Evolutionary conservation across 768 basidiomycete species (phyloP).

Genomic region (Rhizopogon sp.): DNA sequence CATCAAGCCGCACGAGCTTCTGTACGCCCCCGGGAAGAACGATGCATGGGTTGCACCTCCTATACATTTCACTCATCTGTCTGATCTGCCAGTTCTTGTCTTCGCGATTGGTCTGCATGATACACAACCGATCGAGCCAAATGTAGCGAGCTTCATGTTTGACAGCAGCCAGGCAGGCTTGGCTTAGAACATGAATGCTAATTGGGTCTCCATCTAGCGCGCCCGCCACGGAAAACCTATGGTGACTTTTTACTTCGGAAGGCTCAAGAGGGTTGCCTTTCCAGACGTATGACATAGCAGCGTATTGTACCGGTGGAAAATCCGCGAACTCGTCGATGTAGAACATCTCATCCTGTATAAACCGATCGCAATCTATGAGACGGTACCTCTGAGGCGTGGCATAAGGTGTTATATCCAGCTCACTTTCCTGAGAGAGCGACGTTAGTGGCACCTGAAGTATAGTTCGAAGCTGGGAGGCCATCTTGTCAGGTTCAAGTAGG

Average conservation of each 20-base stretch:
- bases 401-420: too few relatives aligned
- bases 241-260: background rate
- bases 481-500: too few relatives aligned
- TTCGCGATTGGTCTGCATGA: slow-evolving; percentile 10
- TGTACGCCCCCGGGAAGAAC: slow-evolving; percentile 13
- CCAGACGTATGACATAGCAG: background rate
- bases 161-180: background rate
- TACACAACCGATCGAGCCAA: slow-evolving; percentile 12
- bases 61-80: slow-evolving; percentile 12
- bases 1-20: slow-evolving; percentile 10
- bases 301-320: background rate
- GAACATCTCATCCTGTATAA: background rate
- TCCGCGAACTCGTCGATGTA: background rate
- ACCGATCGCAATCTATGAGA: background rate
- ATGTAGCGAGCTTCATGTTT: background rate
- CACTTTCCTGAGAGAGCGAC: too few relatives aligned
- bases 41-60: slow-evolving; percentile 7
- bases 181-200: background rate
- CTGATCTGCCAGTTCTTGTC: slow-evolving; percentile 17
- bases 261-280: background rate
- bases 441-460: too few relatives aligned
- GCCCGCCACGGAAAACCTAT: background rate
- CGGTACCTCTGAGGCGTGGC: background rate
- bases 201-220: background rate
- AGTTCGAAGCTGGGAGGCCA: too few relatives aligned